Percentiles rank a stretch among this genome's conserved stretches.
phyloP scores from a whole-genome alignment of 192 early-diverging fungal genomes.

The Entophlyctis luteolus region DNA sequence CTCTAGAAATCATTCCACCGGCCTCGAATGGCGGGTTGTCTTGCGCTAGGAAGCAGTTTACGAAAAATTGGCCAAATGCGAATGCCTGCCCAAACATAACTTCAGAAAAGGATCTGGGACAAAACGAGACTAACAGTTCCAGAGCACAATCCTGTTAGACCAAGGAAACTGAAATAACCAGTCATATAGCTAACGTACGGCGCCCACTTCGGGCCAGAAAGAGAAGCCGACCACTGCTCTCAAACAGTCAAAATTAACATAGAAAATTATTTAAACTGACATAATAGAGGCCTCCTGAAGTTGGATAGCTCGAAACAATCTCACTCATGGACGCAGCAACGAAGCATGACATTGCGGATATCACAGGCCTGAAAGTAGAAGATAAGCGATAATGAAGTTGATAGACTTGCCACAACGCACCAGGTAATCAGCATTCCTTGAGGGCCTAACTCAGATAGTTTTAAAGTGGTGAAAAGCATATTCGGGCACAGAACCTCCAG shows the following conservation, averaged over 20 bases:
- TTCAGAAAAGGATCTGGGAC: not conserved
- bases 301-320: conserved; percentile 29
- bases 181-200: conserved; percentile 30
- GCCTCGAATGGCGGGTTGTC: not conserved
- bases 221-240: conserved; percentile 8
- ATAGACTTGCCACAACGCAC: too few species aligned
- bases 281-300: conserved; percentile 25
- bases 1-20: not conserved
- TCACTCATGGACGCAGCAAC: conserved; percentile 24
- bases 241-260: not conserved
- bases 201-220: conserved; percentile 29
- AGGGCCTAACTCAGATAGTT: conserved; percentile 3
- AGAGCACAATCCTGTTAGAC: conserved; percentile 9
- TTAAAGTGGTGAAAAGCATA: not conserved
- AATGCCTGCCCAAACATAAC: conserved; percentile 1
- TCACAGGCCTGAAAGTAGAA: conserved; percentile 12
- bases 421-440: conserved; percentile 28
- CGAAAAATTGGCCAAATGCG: conserved; percentile 30
- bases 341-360: conserved; percentile 13
- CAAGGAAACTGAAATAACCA: conserved; percentile 28
- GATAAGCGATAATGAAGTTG: not conserved
- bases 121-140: conserved; percentile 27
- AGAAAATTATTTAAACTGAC: too few species aligned
- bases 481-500: too few species aligned
- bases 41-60: conserved; percentile 13